Evolutionary conservation across 163 green algal genomes (phyloP).

Genomic region (Coccomyxa subellipsoidea): DNA sequence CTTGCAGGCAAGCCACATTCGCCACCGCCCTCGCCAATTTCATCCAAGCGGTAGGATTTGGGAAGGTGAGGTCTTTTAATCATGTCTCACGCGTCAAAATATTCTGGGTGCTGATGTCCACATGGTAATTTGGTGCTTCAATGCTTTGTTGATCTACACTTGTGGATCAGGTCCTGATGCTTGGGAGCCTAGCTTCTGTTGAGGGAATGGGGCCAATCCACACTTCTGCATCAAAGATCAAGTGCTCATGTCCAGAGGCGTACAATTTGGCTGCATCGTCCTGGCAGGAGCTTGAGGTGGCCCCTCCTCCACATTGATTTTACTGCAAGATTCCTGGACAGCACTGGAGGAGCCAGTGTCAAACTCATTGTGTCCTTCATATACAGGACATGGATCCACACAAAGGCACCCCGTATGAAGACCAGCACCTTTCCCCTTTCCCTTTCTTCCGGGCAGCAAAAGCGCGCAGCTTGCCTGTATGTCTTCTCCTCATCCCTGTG

Average conservation of each 20-base stretch:
- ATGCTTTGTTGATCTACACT: not conserved
- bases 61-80: not conserved
- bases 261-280: not conserved
- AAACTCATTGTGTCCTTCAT: not conserved
- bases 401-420: not conserved
- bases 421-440: not conserved
- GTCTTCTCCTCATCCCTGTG: not conserved
- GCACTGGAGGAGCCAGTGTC: not conserved
- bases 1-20: not conserved
- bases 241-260: not conserved
- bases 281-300: not conserved
- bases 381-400: not conserved
- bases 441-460: not conserved
- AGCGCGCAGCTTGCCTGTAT: not conserved
- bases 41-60: not conserved
- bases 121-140: not conserved
- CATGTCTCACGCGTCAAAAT: too few species aligned
- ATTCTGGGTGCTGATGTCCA: too few species aligned
- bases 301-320: not conserved
- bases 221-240: not conserved
- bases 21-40: not conserved
- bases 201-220: not conserved
- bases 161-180: not conserved
- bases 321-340: not conserved
- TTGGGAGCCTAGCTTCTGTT: not conserved